A percentile compares a stretch with the other conserved stretches of the same genome.
Conservation (phyloP, 148 eudicot genomes). For the Arctostaphylos glauca region DNA sequence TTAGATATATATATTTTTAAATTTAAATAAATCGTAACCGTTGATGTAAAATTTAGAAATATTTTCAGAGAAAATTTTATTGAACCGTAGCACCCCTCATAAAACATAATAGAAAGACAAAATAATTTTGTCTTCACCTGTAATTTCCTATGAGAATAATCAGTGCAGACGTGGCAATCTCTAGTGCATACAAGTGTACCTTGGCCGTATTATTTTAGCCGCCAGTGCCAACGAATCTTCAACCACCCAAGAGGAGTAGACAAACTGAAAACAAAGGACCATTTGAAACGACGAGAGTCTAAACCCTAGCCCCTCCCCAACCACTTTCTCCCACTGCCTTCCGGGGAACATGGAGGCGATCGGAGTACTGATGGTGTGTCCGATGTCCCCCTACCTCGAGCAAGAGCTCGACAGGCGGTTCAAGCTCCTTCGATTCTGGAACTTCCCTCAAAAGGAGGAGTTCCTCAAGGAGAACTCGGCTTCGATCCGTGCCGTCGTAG, state of each 20-base stretch:
- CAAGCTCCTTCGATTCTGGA: constrained; percentile 53
- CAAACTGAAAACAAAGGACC: not conserved
- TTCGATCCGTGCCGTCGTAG: constrained; percentile 71
- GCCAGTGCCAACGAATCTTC: not conserved
- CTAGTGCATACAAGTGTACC: not conserved
- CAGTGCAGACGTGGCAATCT: not conserved
- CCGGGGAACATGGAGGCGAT: constrained; percentile 40
- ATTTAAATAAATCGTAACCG: too few relatives aligned
- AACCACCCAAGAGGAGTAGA: not conserved
- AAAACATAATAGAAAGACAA: too few relatives aligned
- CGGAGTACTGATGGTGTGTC: constrained; percentile 51
- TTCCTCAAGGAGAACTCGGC: constrained; percentile 40
- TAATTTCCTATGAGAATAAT: too few relatives aligned
- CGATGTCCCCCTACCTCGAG: constrained; percentile 45
- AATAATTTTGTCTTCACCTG: too few relatives aligned
- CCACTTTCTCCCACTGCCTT: not conserved
- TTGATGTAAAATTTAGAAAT: too few relatives aligned
- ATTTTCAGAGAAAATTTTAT: too few relatives aligned
- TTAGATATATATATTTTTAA: too few relatives aligned
- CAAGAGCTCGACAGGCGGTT: constrained; percentile 44
- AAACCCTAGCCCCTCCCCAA: not conserved
- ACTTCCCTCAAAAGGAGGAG: constrained; percentile 22
- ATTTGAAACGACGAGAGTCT: not conserved
- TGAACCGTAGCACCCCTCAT: too few relatives aligned
- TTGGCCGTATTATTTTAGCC: not conserved